Conservation (phyloP, 1,284 basidiomycete species). For the Leccinum fallax region DNA sequence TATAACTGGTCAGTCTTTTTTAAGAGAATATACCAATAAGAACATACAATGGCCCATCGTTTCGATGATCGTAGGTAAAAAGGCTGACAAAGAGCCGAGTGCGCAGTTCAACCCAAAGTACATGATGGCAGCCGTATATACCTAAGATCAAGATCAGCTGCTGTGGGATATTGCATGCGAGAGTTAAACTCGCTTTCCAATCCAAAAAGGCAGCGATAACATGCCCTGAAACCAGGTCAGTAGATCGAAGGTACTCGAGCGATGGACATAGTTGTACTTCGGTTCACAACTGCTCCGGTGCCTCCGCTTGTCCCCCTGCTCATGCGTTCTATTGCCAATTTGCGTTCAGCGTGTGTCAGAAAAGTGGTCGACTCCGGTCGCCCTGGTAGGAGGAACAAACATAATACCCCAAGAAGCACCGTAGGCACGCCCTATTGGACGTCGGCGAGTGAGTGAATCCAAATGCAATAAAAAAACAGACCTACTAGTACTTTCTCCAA, state of each 20-base stretch:
- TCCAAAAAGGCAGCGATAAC: conserved; percentile 67
- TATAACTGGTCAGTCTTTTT: background rate
- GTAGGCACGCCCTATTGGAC: too few species aligned
- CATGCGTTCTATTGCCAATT: conserved; percentile 72
- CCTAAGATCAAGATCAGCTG: conserved; percentile 38
- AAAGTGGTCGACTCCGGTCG: too few species aligned
- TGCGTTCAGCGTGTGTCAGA: conserved; percentile 51
- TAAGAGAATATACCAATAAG: background rate
- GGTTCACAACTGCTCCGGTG: conserved; percentile 57
- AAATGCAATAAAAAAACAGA: too few species aligned
- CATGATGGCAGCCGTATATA: conserved; percentile 63
- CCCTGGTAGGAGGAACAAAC: too few species aligned
- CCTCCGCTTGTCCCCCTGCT: conserved; percentile 72
- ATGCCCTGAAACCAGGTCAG: conserved; percentile 45
- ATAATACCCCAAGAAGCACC: too few species aligned
- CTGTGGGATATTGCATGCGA: background rate
- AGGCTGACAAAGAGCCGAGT: conserved; percentile 79
- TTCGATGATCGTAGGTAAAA: conserved; percentile 82
- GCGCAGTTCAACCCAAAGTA: conserved; percentile 82
- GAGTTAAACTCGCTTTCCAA: conserved; percentile 56
- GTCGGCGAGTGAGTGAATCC: too few species aligned
- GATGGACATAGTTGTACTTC: conserved; percentile 43
- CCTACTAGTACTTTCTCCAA: too few species aligned
- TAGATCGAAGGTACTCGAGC: background rate
- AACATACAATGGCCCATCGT: conserved; percentile 63